Conservation (phyloP, 192 early-diverging fungal genomes). For the Obelidium mucronatum region DNA sequence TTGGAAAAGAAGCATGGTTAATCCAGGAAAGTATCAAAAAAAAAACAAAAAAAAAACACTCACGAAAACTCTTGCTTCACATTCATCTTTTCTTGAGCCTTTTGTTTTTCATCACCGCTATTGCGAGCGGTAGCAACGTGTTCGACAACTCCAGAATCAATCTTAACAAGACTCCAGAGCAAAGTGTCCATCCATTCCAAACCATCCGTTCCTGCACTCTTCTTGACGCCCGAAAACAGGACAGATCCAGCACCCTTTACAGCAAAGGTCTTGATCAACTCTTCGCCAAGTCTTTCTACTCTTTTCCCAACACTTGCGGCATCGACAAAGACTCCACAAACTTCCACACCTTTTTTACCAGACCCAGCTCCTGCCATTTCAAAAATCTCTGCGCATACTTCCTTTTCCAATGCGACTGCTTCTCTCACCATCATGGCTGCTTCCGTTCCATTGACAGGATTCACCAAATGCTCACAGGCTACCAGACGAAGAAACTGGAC, state of each 20-base stretch:
- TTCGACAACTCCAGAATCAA: slow-evolving; percentile 10
- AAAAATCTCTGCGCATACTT: slow-evolving; percentile 21
- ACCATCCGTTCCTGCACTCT: neutral
- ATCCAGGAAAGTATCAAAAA: neutral
- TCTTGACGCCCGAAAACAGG: neutral
- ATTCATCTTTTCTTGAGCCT: slow-evolving; percentile 11
- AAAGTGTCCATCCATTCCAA: slow-evolving; percentile 29
- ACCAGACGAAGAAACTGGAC: slow-evolving; percentile 30
- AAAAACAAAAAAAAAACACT: neutral
- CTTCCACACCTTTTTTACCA: slow-evolving; percentile 4
- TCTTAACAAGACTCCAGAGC: slow-evolving; percentile 9
- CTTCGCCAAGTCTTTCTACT: slow-evolving; percentile 4
- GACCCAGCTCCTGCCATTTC: slow-evolving; percentile 28
- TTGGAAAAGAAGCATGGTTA: neutral
- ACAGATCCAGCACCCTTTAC: neutral
- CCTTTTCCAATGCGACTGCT: slow-evolving; percentile 13
- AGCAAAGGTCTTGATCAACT: slow-evolving; percentile 17
- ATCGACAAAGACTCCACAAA: slow-evolving; percentile 4
- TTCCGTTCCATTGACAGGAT: slow-evolving; percentile 8
- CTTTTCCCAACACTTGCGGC: neutral
- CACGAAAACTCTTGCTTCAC: slow-evolving; percentile 13
- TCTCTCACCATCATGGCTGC: slow-evolving; percentile 32
- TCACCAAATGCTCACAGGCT: slow-evolving; percentile 28
- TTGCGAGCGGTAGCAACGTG: neutral
- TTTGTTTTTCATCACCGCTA: neutral